These are phyloP conservation scores for Auricularia sp. DNA, from an alignment of 768 basidiomycete genomes.

Conservation along the genomic window DNA sequence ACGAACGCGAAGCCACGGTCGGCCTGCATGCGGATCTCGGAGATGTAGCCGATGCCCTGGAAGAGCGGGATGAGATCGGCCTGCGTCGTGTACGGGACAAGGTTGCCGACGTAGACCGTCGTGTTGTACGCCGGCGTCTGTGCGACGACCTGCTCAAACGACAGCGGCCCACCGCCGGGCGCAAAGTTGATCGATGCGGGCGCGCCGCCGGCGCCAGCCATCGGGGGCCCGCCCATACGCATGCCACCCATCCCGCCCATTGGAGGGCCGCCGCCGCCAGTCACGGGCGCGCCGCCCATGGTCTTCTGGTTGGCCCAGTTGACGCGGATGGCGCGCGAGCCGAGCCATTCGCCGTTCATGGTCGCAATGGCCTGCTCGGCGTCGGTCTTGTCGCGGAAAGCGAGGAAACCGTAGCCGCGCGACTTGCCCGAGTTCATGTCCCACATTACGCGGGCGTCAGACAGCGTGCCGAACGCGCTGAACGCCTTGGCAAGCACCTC, in stretches of 20 bases:
- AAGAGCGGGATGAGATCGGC: constrained; percentile 96
- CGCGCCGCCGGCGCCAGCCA: constrained; percentile 40
- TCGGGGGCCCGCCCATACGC: constrained; percentile 25
- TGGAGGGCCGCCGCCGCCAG: constrained; percentile 4
- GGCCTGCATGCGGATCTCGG: constrained; percentile 98
- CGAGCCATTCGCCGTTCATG: constrained; percentile 99
- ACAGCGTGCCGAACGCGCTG: constrained; percentile 90
- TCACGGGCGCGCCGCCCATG: constrained; percentile 42
- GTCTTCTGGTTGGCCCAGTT: constrained; percentile 99
- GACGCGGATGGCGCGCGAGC: constrained; percentile 94
- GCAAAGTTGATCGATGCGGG: constrained; percentile 83
- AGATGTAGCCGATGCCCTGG: constrained; percentile 97
- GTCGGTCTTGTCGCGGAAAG: constrained; percentile 97
- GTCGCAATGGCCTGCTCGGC: constrained; percentile 98
- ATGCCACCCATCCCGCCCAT: constrained; percentile 10
- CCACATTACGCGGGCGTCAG: constrained; percentile 99
- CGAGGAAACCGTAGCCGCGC: constrained; percentile 95
- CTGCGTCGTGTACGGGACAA: constrained; percentile 95
- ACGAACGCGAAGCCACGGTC: constrained; percentile 99
- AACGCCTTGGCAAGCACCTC: constrained; percentile 95
- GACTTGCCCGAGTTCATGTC: constrained; percentile 99
- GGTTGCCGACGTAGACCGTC: constrained; percentile 97
- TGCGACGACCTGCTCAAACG: constrained; percentile 85
- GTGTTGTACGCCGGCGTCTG: constrained; percentile 93
- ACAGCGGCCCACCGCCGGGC: constrained; percentile 66